Conservation (phyloP, 371 early-diverging fungal species). For the Rhizopus sp. region DNA sequence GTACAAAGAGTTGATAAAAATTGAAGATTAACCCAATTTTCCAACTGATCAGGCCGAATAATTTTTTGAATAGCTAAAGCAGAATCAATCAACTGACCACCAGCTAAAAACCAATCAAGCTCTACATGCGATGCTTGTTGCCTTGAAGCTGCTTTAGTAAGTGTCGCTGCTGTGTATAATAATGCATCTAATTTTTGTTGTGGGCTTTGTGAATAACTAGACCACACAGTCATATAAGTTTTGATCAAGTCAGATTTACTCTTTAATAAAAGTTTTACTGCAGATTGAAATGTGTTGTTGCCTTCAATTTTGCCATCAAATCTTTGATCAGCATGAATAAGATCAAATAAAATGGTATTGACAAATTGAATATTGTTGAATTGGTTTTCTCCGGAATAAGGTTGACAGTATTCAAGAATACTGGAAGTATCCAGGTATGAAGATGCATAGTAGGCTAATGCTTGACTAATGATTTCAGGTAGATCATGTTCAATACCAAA, state of each 20-base stretch:
- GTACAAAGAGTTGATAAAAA: slow-evolving; percentile 35
- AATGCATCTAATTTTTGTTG: slow-evolving; percentile 20
- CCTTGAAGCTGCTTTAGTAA: slow-evolving; percentile 18
- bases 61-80: slow-evolving; percentile 34
- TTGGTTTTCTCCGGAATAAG: neutral
- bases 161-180: slow-evolving; percentile 12
- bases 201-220: neutral
- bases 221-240: slow-evolving; percentile 33
- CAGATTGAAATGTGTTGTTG: slow-evolving; percentile 28
- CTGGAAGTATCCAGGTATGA: slow-evolving; percentile 24
- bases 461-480: slow-evolving; percentile 32
- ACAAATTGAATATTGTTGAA: slow-evolving; percentile 1
- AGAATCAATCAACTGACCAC: slow-evolving; percentile 37
- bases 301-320: slow-evolving; percentile 43
- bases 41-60: slow-evolving; percentile 7
- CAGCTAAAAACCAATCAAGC: slow-evolving; percentile 38
- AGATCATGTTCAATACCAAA: slow-evolving; percentile 45
- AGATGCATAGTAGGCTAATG: slow-evolving; percentile 38
- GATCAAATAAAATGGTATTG: slow-evolving; percentile 31
- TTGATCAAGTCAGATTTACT: slow-evolving; percentile 32
- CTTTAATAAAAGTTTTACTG: slow-evolving; percentile 33
- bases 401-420: slow-evolving; percentile 10
- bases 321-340: slow-evolving; percentile 31
- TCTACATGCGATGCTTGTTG: slow-evolving; percentile 12
- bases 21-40: slow-evolving; percentile 24